Percentiles rank a stretch among this genome's conserved stretches.
Evolutionary conservation across 1,284 basidiomycete genomes (phyloP).

Genomic region (Psilocybe mexicana): DNA sequence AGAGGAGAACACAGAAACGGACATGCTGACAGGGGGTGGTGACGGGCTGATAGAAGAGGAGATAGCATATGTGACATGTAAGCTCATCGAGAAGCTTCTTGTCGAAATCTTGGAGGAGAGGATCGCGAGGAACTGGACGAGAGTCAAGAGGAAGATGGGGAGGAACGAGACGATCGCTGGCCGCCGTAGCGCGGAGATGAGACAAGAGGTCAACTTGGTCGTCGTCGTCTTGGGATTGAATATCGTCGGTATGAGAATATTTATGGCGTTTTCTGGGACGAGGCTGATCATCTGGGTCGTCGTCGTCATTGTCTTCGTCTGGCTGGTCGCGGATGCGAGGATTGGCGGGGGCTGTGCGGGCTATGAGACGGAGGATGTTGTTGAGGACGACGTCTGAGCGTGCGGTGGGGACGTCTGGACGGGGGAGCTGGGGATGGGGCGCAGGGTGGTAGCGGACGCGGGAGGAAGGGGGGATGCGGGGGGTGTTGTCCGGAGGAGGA

Average conservation of each 20-base stretch:
- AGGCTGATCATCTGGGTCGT: slow-evolving; percentile 21
- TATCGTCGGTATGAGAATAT: slow-evolving; percentile 10
- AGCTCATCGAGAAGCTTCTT: slow-evolving; percentile 77
- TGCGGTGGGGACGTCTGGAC: slow-evolving; percentile 16
- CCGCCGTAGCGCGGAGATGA: slow-evolving; percentile 34
- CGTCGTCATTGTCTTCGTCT: slow-evolving; percentile 24
- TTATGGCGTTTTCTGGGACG: slow-evolving; percentile 35
- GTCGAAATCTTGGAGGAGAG: slow-evolving; percentile 45
- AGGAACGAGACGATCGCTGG: slow-evolving; percentile 29
- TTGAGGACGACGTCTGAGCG: slow-evolving; percentile 61
- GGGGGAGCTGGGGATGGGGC: slow-evolving; percentile 14
- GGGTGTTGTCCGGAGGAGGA: not conserved
- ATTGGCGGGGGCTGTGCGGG: not conserved
- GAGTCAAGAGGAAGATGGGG: slow-evolving; percentile 29
- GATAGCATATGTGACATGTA: slow-evolving; percentile 90
- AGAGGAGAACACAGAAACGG: slow-evolving; percentile 33
- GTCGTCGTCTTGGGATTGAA: slow-evolving; percentile 12
- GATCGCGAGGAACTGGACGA: slow-evolving; percentile 22
- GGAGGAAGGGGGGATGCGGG: slow-evolving; percentile 20
- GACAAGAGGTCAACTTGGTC: slow-evolving; percentile 36
- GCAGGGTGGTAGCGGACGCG: slow-evolving; percentile 21
- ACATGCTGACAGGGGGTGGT: slow-evolving; percentile 95
- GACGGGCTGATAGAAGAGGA: slow-evolving; percentile 81
- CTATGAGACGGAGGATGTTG: slow-evolving; percentile 55
- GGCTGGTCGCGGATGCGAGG: too few relatives aligned